Evolutionary conservation across 805 yeast genomes (phyloP), one percentile per base, ranked within the genome.

Genomic region (Naumovozyma baii): DNA sequence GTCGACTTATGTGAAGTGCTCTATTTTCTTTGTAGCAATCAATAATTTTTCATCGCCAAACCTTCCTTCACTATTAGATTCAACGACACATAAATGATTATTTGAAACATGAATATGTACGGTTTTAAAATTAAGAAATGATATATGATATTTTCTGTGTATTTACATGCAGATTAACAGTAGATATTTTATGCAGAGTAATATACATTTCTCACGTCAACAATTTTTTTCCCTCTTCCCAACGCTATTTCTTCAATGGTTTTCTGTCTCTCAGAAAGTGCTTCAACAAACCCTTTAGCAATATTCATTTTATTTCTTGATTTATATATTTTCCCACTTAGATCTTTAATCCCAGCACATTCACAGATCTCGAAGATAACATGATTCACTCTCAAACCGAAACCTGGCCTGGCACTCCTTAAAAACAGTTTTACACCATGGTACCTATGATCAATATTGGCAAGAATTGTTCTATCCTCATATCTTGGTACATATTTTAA

Each of bases 231-330:
- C 46, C 98, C 98, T 67, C 98, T 78, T 51, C 80, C 83, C 38
- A 79, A 71, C 4, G 97, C 96, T 59, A 90, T 72, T 52, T 87
- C 95, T 53, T 84, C 94, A 52, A 85, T 72, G 2, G 94, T 73
- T 48, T 75, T 76, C 64, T 88, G 97, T 54, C 78, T 76, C 38
- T 73, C 69, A 5, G 54, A 47, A 48, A 92, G 73, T 1, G 96
- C 96, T 60, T 85, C 94, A 43, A 88, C 70, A 38, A 88, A 74
- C 33, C 90, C 92, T 67, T 88, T 87, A 42, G 85, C 85, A 36
- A 88, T 94, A 63, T 88, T 88, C 94, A 92, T 86, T 38, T 82
- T 81, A 66, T 90, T 92, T 70, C 97, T 77, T 29, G 95, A 84
- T 55, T 87, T 81, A 69, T 83, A 85, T 36, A 90, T 83, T 58